phyloP scores from a whole-genome alignment of 129 eudicot genomes.

The Tanacetum coccineum region DNA sequence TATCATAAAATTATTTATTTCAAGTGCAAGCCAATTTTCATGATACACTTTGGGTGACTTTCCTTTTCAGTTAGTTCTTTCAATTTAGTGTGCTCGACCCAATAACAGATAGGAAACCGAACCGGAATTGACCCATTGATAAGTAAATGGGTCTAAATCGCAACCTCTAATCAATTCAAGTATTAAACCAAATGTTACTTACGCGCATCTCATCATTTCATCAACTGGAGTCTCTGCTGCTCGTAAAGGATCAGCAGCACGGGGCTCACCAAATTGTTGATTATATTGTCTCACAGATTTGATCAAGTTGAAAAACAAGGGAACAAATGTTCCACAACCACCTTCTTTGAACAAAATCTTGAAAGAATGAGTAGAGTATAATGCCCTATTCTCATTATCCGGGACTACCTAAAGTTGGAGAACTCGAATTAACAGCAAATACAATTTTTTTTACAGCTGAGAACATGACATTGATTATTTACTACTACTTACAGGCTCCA shows the following conservation, averaged over 20 bases:
- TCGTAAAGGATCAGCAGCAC: conserved; percentile 65
- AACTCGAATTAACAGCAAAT: conserved; percentile 1
- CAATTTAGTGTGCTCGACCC: too few relatives aligned
- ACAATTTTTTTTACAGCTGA: background rate
- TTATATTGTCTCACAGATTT: conserved; percentile 66
- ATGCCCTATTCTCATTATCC: conserved; percentile 64
- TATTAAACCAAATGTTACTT: conserved; percentile 24
- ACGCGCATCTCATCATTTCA: conserved; percentile 99
- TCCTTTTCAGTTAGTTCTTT: too few relatives aligned
- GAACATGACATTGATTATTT: background rate
- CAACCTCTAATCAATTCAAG: background rate
- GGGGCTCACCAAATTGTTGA: conserved; percentile 48
- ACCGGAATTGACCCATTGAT: too few relatives aligned
- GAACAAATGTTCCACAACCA: conserved; percentile 95
- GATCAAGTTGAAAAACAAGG: conserved; percentile 71
- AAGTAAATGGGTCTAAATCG: too few relatives aligned
- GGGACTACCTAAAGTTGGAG: conserved; percentile 71
- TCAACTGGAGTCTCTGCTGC: conserved; percentile 98
- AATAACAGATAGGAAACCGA: too few relatives aligned
- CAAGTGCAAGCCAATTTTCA: too few relatives aligned
- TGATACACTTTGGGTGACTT: too few relatives aligned
- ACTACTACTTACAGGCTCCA: conserved; percentile 79
- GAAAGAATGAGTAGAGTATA: conserved; percentile 83
- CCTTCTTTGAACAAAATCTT: conserved; percentile 97
- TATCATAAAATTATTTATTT: too few relatives aligned